Base-by-base conservation (phyloP, 495 filamentous ascomycete species). In the Xylaria intraflava region DNA sequence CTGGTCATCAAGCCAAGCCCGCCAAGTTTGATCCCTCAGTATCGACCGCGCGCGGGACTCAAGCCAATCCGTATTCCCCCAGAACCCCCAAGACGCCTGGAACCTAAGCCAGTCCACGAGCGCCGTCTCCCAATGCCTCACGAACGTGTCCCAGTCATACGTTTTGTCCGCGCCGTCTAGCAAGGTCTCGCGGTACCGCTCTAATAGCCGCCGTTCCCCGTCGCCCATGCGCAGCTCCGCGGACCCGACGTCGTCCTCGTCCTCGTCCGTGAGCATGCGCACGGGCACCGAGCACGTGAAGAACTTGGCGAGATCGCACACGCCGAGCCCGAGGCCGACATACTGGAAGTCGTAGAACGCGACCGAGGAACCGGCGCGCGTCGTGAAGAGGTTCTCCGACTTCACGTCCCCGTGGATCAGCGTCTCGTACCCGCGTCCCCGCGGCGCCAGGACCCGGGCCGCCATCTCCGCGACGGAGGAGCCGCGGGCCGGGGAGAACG, bases 301-400 rank as follows among this genome's bases (percentile, higher is more conserved):
- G 30, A 77, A 61, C 57, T 77, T 75, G n/a, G 68, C 73, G 5
- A 77, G 57, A 53, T 76, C 75, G 49, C 71, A 70, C 16, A 69
- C 74, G 1, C 74, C 74, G 0, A 75, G 39, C 11, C 75, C 73
- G 4, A 69, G 49, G 1, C 75, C 74, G 0, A 69, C 65, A 45
- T 75, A 77, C 54, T 78, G 73, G 38, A 77, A 78, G 46, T 78
- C 74, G 43, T 70, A 77, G 47, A 77, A 67, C 12, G 71, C 73
- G 16, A 71, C 73, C 12, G 60, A 54, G n/a, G 60, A 36, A 3
- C 68, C 67, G 16, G 52, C 35, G 6, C 44, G 46, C 1, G 49
- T 66, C 1, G 67, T 62, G 45, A 71, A 70, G 3, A 69, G 42
- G 46, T 77, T 77, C 38, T 75, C 69, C 0, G 62, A 68, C 56